Base-by-base conservation (phyloP, 495 filamentous ascomycete genomes). In the Xylaria castorea region DNA sequence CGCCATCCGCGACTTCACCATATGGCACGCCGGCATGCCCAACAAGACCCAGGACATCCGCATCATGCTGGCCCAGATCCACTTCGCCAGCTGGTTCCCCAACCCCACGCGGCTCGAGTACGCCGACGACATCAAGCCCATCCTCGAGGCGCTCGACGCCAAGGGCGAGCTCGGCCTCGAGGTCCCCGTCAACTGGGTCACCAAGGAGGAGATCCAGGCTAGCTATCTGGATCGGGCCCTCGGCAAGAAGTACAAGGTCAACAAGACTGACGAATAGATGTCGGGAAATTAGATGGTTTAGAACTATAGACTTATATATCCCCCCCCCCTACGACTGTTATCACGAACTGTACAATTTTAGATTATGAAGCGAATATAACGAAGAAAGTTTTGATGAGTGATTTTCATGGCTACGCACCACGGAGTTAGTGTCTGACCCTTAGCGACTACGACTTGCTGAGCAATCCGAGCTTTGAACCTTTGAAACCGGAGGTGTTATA, bases 1-100 rank as follows among this genome's bases (percentile, higher is more conserved):
- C 8, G 78, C 88, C 38, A 74, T 91, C 25, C 81, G 89, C 14
- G 88, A 90, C 77, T 77, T 90, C 68, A 78, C 89, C 38, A 81
- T 91, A 6, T 91, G 88, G 88, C 88, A 91, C 78, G 87, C 86
- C 7, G 89, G 89, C 1, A 87, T 88, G 82, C 89, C 87, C 12
- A 91, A 91, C 72, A 73, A 79, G 32, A 84, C 83, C 1, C 74
- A 82, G 30, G 77, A 81, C 20, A 80, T 83, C 1, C 80, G 89
- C 62, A 83, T 90, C 48, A 89, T 91, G 88, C 78, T 91, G 18
- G 87, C 88, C 20, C 85, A 88, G 81, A 89, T 86, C 78, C 81
- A 83, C 77, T 85, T 79, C 72, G 83, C 84, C 0, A 80, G 82
- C 22, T 85, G 85, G 84, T 85, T 85, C 70, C 76, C 85, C 20